Evolutionary conservation across 257 asterid genomes (phyloP).

Genomic region (Sherardia arvensis): DNA sequence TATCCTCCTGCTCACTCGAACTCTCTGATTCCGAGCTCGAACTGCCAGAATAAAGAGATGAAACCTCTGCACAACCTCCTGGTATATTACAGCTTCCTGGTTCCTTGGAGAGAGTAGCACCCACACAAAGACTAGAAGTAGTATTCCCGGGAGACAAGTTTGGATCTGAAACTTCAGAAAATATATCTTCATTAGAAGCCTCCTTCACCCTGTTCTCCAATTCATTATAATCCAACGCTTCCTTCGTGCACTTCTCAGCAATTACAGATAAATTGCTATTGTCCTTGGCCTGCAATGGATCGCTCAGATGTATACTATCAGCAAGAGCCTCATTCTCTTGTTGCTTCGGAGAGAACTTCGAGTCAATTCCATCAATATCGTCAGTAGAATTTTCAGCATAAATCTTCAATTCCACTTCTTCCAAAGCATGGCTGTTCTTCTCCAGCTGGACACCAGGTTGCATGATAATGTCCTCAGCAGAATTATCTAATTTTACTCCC

Average conservation of each 20-base stretch:
- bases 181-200: conserved; percentile 66
- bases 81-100: conserved; percentile 29
- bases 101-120: conserved; percentile 41
- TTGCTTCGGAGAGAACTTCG: conserved; percentile 13
- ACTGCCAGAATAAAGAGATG: conserved; percentile 48
- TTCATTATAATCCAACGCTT: conserved; percentile 18
- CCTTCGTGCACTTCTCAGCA: conserved; percentile 20
- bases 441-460: too few relatives aligned
- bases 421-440: too few relatives aligned
- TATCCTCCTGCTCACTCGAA: conserved; percentile 43
- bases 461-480: too few relatives aligned
- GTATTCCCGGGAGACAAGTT: conserved; percentile 57
- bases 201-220: conserved; percentile 49
- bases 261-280: conserved; percentile 18
- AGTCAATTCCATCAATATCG: conserved; percentile 13
- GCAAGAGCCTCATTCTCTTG: conserved; percentile 10
- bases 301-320: conserved; percentile 18
- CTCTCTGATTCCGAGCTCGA: conserved; percentile 42
- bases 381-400: too few relatives aligned
- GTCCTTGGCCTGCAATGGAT: conserved; percentile 21
- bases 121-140: conserved; percentile 41
- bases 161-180: conserved; percentile 83
- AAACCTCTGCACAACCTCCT: conserved; percentile 64
- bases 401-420: too few relatives aligned
- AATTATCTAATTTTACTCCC: too few relatives aligned